phyloP scores from a whole-genome alignment of 768 basidiomycete genomes.

The Paxillus ammoniavirescens region DNA sequence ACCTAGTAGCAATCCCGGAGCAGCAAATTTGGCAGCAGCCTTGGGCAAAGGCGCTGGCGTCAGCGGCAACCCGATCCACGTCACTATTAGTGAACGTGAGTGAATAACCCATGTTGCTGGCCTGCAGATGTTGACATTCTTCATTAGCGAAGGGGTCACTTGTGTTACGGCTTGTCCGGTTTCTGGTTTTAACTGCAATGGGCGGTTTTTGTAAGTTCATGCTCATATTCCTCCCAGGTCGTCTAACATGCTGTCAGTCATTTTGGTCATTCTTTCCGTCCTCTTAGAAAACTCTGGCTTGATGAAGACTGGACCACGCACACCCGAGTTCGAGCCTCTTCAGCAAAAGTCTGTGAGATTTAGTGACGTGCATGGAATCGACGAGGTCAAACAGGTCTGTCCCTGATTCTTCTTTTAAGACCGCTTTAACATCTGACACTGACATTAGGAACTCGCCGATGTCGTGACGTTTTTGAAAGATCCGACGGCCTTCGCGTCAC shows the following conservation, averaged over 20 bases:
- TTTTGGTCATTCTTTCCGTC: slow-evolving; percentile 83
- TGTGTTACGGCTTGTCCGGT: slow-evolving; percentile 61
- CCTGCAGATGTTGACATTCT: background rate
- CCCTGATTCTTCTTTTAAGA: background rate
- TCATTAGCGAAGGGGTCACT: slow-evolving; percentile 64
- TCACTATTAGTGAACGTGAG: slow-evolving; percentile 81
- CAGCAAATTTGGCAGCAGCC: slow-evolving; percentile 42
- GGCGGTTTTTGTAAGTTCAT: slow-evolving; percentile 62
- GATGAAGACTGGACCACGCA: slow-evolving; percentile 82
- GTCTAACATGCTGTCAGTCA: slow-evolving; percentile 43
- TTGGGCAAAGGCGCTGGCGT: slow-evolving; percentile 43
- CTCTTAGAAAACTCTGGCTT: slow-evolving; percentile 92
- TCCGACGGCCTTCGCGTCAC: slow-evolving; percentile 81
- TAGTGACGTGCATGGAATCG: slow-evolving; percentile 94
- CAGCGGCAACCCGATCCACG: slow-evolving; percentile 65
- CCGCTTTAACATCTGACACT: slow-evolving; percentile 2
- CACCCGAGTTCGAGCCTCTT: slow-evolving; percentile 79
- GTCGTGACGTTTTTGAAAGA: slow-evolving; percentile 95
- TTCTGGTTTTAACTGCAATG: slow-evolving; percentile 54
- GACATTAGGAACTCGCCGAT: slow-evolving; percentile 80
- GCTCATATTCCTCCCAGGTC: background rate
- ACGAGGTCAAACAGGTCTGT: slow-evolving; percentile 89
- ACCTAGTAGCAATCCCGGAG: slow-evolving; percentile 29
- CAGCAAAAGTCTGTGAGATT: slow-evolving; percentile 86
- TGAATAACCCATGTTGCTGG: slow-evolving; percentile 6